Evolutionary conservation across 345 rosid genomes (phyloP).

Genomic region (Salix arbutifolia): DNA sequence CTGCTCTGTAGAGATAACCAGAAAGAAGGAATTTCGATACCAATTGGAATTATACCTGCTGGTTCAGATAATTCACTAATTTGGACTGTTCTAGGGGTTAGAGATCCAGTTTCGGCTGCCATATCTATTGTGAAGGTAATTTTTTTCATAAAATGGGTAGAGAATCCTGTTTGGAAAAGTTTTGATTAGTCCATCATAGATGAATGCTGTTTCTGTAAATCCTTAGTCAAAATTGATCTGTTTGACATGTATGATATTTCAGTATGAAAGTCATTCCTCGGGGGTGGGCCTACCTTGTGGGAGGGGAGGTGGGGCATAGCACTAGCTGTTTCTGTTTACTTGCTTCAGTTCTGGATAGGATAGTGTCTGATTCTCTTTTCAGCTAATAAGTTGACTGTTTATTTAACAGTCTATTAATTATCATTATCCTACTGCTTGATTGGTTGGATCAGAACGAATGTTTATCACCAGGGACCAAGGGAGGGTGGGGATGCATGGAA

Average conservation of each 20-base stretch:
- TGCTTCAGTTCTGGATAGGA: not conserved
- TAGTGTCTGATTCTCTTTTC: not conserved
- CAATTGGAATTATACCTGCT: conserved; percentile 98
- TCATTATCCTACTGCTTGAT: not conserved
- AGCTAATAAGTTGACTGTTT: not conserved
- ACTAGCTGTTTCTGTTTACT: not conserved
- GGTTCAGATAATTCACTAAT: conserved; percentile 97
- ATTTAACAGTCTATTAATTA: not conserved
- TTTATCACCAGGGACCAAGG: too few relatives aligned
- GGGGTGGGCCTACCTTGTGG: not conserved
- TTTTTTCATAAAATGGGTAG: not conserved
- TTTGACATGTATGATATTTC: not conserved
- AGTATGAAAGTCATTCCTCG: not conserved
- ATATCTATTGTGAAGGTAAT: conserved; percentile 87
- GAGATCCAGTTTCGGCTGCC: conserved; percentile 98
- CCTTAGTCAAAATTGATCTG: not conserved
- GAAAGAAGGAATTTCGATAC: conserved; percentile 96
- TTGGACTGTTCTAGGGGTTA: conserved; percentile 96
- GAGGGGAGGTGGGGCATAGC: not conserved
- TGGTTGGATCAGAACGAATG: too few relatives aligned
- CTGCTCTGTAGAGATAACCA: conserved; percentile 79
- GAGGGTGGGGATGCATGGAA: not conserved
- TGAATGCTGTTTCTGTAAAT: not conserved
- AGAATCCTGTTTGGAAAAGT: not conserved
- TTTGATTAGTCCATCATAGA: not conserved